Percentiles rank a stretch among this genome's conserved stretches.
Conservation (phyloP, 805 yeast genomes). For the Candida pini region DNA sequence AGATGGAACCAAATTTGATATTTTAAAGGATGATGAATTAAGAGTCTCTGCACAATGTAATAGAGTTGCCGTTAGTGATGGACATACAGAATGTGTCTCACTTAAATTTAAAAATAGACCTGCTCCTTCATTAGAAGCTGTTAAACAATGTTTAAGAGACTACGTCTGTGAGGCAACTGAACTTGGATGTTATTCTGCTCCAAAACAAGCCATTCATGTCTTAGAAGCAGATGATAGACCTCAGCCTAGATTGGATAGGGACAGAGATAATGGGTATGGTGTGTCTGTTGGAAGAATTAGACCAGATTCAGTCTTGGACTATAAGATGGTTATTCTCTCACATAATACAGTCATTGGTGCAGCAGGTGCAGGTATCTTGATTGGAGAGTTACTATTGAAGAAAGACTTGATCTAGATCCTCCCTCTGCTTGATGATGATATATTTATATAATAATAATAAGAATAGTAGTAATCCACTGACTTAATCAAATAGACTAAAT, state of each 20-base stretch:
- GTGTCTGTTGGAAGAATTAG: conserved; percentile 93
- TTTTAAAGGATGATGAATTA: conserved; percentile 62
- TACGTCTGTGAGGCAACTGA: conserved; percentile 79
- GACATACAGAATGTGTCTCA: conserved; percentile 94
- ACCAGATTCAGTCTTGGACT: conserved; percentile 88
- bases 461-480: no score
- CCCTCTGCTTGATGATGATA: no score
- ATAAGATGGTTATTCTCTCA: conserved; percentile 94
- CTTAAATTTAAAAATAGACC: conserved; percentile 76
- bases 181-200: conserved; percentile 87
- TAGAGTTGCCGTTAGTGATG: conserved; percentile 95
- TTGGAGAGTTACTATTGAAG: conserved; percentile 83
- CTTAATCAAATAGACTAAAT: no score
- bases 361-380: conserved; percentile 95
- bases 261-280: conserved; percentile 89
- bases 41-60: conserved; percentile 94
- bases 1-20: conserved; percentile 48
- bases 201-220: conserved; percentile 85
- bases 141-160: conserved; percentile 62
- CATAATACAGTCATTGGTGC: conserved; percentile 98
- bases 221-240: conserved; percentile 91
- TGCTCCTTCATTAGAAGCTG: conserved; percentile 78
- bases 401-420: conserved; percentile 63
- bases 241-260: conserved; percentile 95
- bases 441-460: no score